phyloP scores from a whole-genome alignment of 768 basidiomycete genomes.

The Russula abietina region DNA sequence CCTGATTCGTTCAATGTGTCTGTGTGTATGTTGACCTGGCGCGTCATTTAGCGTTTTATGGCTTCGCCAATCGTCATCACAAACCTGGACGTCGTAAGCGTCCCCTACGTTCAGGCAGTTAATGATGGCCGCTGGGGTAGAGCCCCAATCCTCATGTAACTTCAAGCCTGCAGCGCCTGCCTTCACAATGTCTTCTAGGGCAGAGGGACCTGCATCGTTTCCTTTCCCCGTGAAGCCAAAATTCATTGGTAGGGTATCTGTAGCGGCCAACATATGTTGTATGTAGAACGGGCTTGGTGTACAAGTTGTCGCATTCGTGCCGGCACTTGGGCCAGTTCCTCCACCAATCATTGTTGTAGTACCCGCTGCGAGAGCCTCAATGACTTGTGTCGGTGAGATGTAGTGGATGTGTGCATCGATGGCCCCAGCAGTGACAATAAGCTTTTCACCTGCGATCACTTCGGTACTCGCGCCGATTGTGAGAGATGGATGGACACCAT shows the following conservation, averaged over 20 bases:
- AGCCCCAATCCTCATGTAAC: constrained; percentile 97
- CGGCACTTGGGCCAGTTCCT: constrained; percentile 89
- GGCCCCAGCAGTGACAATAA: constrained; percentile 90
- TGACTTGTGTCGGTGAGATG: constrained; percentile 90
- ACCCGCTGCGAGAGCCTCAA: constrained; percentile 75
- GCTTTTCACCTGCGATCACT: constrained; percentile 91
- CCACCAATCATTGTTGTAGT: constrained; percentile 95
- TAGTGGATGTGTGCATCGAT: constrained; percentile 91
- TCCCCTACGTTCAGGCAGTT: constrained; percentile 78
- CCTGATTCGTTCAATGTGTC: constrained; percentile 97
- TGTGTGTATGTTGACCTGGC: constrained; percentile 91
- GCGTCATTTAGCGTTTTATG: neutral
- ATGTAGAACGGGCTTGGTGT: constrained; percentile 89
- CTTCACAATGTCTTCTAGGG: constrained; percentile 72
- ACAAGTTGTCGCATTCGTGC: constrained; percentile 91
- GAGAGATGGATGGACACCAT: constrained; percentile 61
- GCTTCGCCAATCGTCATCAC: constrained; percentile 17
- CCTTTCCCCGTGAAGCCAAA: constrained; percentile 96
- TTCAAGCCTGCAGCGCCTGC: constrained; percentile 90
- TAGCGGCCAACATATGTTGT: constrained; percentile 84
- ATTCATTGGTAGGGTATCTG: constrained; percentile 85
- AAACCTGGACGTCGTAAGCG: constrained; percentile 88
- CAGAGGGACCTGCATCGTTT: constrained; percentile 73
- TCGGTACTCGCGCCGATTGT: constrained; percentile 89
- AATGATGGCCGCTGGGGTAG: constrained; percentile 75